Percentiles rank a stretch among this genome's conserved stretches.
Evolutionary conservation across 139 green algal genomes (phyloP).

Genomic region (Chlorella sp.): DNA sequence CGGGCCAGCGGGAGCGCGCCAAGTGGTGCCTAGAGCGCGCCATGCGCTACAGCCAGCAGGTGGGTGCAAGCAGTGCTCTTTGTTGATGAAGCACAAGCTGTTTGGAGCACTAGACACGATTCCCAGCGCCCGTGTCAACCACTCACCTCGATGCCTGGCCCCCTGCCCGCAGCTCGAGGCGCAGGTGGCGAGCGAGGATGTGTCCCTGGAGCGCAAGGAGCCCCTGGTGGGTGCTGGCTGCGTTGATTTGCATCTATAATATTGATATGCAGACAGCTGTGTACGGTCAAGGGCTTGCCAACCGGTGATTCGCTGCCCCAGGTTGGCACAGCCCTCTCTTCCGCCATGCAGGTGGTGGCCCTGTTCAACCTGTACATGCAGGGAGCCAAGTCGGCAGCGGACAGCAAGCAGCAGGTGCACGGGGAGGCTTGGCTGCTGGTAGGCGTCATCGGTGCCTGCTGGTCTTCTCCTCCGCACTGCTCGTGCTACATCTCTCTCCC

Average conservation of each 20-base stretch:
- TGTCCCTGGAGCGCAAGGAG: not conserved
- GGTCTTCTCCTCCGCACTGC: not conserved
- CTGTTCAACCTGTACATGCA: conserved; percentile 34
- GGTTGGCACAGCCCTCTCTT: too few species aligned
- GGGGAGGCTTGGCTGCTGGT: not conserved
- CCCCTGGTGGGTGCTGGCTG: not conserved
- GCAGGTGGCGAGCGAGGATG: not conserved
- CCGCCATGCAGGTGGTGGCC: conserved; percentile 21
- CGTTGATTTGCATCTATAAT: too few species aligned
- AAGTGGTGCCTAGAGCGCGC: conserved; percentile 13
- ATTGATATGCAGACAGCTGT: too few species aligned
- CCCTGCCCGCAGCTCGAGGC: conserved; percentile 18
- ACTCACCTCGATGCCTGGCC: too few species aligned
- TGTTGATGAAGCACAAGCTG: too few species aligned
- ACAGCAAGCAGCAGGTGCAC: conserved; percentile 24
- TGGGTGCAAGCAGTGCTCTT: too few species aligned
- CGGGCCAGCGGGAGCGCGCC: conserved; percentile 1
- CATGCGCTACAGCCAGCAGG: conserved; percentile 12
- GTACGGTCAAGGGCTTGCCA: too few species aligned
- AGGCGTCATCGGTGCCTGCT: not conserved
- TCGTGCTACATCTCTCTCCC: not conserved
- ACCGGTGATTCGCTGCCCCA: too few species aligned
- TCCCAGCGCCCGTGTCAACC: too few species aligned
- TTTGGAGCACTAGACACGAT: too few species aligned
- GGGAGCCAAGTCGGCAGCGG: conserved; percentile 2